Conservation (phyloP, 176 grass and related monocot genomes). For the Rhynchospora pubera region DNA sequence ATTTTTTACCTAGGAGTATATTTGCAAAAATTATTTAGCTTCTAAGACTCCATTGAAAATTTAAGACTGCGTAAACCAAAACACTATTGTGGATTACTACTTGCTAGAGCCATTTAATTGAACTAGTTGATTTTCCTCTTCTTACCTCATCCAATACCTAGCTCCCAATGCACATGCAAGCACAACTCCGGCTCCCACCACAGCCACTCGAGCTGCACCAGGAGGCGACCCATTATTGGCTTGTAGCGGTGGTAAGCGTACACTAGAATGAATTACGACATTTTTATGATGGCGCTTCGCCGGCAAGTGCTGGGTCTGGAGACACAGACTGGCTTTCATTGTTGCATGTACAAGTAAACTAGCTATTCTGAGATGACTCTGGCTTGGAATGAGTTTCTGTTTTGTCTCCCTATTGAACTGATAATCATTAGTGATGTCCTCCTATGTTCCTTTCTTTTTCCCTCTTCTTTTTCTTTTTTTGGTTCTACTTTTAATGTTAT, state of each 20-base stretch:
- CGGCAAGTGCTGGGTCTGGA: background rate
- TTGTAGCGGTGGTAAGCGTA: background rate
- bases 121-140: background rate
- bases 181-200: constrained; percentile 11
- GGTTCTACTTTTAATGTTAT: background rate
- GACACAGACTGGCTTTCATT: background rate
- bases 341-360: background rate
- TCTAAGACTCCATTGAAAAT: background rate
- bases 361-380: background rate
- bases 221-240: background rate
- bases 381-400: background rate
- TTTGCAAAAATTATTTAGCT: background rate
- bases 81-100: background rate
- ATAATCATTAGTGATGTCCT: background rate
- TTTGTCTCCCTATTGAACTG: constrained; percentile 1
- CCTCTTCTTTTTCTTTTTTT: background rate
- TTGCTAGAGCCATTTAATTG: background rate
- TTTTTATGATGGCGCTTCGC: background rate
- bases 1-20: background rate
- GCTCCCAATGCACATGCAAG: background rate
- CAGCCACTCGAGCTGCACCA: background rate
- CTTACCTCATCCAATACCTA: constrained; percentile 15
- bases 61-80: background rate
- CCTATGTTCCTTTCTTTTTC: background rate
- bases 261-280: background rate